Evolutionary conservation across 164 flowering plant genomes (phyloP).

Genomic region (Dillenia turbinata): DNA sequence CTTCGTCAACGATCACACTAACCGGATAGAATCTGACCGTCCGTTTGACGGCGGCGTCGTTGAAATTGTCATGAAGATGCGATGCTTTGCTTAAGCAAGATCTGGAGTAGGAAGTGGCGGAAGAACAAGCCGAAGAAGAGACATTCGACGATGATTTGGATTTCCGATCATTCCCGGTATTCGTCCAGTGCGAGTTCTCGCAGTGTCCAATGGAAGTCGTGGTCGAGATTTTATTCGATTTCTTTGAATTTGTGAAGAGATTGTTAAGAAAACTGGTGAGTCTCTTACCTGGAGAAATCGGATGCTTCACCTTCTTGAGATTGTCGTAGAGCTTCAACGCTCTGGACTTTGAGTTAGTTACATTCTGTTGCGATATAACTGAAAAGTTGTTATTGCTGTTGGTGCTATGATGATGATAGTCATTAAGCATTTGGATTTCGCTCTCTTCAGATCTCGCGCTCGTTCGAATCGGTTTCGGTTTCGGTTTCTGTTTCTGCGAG

Average conservation of each 20-base stretch:
- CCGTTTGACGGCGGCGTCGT: constrained; percentile 27
- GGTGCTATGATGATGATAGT: constrained; percentile 1
- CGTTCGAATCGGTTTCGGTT: constrained; percentile 59
- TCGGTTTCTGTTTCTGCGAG: constrained; percentile 39
- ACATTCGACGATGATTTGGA: constrained; percentile 16
- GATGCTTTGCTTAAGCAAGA: constrained; percentile 47
- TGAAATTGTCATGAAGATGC: constrained; percentile 16
- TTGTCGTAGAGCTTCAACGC: constrained; percentile 80
- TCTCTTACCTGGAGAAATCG: constrained; percentile 79
- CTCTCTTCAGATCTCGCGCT: background rate
- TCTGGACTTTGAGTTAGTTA: constrained; percentile 50
- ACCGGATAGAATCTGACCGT: constrained; percentile 44
- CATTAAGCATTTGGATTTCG: background rate
- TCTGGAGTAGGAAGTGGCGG: constrained; percentile 37
- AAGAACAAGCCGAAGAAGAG: constrained; percentile 25
- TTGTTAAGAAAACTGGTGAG: constrained; percentile 78
- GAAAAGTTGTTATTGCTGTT: too few species aligned
- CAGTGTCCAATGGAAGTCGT: constrained; percentile 7
- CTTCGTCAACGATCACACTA: constrained; percentile 34
- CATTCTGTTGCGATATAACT: constrained; percentile 6
- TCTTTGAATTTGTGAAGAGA: constrained; percentile 33
- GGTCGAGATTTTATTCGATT: constrained; percentile 40
- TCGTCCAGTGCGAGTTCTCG: background rate
- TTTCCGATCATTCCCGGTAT: background rate
- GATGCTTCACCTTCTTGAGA: constrained; percentile 76